A percentile compares a stretch with the other conserved stretches of the same genome.
Conservation (phyloP, 306 rosid genomes). For the Erythrophleum fordii region DNA sequence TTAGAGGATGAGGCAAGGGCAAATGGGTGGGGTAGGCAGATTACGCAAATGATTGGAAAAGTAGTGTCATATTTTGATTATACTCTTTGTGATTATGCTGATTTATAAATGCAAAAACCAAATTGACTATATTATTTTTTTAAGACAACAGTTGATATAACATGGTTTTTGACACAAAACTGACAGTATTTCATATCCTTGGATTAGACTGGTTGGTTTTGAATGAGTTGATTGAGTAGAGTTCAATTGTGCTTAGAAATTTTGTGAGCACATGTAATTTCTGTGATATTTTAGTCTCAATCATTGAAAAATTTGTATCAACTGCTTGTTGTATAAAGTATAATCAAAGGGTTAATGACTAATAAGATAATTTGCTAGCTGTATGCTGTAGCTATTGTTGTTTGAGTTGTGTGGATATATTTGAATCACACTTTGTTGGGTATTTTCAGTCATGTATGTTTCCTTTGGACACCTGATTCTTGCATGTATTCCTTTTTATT, state of each 20-base stretch:
- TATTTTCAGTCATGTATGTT: background rate
- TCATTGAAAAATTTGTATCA: constrained; percentile 1
- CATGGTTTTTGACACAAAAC: background rate
- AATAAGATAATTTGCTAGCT: background rate
- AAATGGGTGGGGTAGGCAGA: background rate
- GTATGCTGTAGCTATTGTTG: constrained; percentile 9
- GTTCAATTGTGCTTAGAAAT: background rate
- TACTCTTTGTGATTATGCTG: background rate
- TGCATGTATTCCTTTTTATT: background rate
- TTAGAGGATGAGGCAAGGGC: background rate
- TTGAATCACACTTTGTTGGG: constrained; percentile 1
- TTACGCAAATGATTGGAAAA: background rate
- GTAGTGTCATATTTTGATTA: background rate
- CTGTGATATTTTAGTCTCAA: background rate
- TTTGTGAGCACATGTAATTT: background rate
- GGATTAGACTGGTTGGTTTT: background rate
- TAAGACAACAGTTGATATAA: background rate
- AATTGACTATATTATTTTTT: background rate
- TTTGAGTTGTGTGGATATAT: constrained; percentile 21
- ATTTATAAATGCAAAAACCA: background rate
- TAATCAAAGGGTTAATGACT: background rate
- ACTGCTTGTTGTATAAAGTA: background rate
- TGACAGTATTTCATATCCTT: background rate
- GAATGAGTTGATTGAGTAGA: background rate
- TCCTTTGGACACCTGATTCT: background rate